A percentile compares a stretch with the other conserved stretches of the same genome.
Evolutionary conservation across 106 monocot species (phyloP).

Genomic region (Acorus gramineus): DNA sequence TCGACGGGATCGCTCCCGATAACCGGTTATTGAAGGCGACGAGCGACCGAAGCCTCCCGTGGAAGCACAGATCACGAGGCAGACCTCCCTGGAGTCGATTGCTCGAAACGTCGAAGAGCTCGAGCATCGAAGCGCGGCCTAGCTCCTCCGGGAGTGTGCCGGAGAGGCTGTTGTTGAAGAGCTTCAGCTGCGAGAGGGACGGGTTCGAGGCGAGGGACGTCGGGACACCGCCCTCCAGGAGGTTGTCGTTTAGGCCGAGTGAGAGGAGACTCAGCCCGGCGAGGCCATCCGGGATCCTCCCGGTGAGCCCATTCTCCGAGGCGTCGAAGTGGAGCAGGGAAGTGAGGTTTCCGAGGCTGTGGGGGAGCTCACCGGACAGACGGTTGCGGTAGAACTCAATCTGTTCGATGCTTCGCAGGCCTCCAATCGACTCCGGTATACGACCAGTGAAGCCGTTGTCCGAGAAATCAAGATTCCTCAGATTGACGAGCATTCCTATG

Average conservation of each 20-base stretch:
- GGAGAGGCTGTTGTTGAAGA: constrained; percentile 54
- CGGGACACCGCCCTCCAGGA: constrained; percentile 29
- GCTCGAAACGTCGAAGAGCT: constrained; percentile 28
- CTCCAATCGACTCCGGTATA: constrained; percentile 39
- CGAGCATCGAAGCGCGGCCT: constrained; percentile 25
- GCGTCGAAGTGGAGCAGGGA: constrained; percentile 31
- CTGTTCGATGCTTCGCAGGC: constrained; percentile 20
- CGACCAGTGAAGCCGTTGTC: constrained; percentile 24
- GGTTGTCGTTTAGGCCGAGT: constrained; percentile 47
- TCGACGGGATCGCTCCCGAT: constrained; percentile 24
- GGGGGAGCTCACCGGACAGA: constrained; percentile 28
- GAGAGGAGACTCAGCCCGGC: constrained; percentile 21
- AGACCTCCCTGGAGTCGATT: constrained; percentile 27
- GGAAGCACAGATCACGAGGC: constrained; percentile 27
- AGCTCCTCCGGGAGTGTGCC: constrained; percentile 33
- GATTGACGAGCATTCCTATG: constrained; percentile 26
- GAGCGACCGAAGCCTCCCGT: constrained; percentile 14
- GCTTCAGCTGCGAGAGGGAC: constrained; percentile 31
- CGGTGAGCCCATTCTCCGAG: constrained; percentile 40
- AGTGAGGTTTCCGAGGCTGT: constrained; percentile 31
- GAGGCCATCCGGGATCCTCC: constrained; percentile 27
- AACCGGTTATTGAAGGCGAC: constrained; percentile 37
- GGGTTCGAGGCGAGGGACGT: constrained; percentile 24
- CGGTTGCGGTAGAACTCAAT: constrained; percentile 39
- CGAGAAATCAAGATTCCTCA: constrained; percentile 37